Conservation (phyloP, 1,284 basidiomycete genomes). For the Heterobasidion parviporum region DNA sequence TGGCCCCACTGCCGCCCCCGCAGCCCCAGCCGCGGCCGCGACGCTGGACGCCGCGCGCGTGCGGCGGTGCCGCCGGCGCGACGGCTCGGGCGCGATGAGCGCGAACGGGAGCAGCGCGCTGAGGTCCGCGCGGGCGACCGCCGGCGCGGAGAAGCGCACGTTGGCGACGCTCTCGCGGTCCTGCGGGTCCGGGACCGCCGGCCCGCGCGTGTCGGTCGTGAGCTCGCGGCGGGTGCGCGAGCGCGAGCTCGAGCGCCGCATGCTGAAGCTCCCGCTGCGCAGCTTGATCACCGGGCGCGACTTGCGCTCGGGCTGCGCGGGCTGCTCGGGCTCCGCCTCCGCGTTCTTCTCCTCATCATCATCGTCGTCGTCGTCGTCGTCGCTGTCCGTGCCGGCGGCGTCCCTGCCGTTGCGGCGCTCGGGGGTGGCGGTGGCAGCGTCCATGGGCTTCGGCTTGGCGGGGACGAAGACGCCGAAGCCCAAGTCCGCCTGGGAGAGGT, state of each 20-base stretch:
- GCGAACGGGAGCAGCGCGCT: slow-evolving; percentile 61
- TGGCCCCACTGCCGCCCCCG: slow-evolving; percentile 15
- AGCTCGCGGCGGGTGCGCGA: slow-evolving; percentile 65
- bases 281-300: slow-evolving; percentile 72
- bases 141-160: slow-evolving; percentile 65
- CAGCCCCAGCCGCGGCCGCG: background rate
- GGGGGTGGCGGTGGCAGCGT: slow-evolving; percentile 9
- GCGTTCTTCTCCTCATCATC: slow-evolving; percentile 32
- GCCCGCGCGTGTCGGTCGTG: slow-evolving; percentile 43
- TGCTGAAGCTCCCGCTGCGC: slow-evolving; percentile 34
- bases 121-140: slow-evolving; percentile 50
- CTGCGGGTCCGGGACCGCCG: slow-evolving; percentile 38
- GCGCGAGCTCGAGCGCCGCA: slow-evolving; percentile 41
- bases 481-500: slow-evolving; percentile 53
- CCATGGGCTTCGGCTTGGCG: slow-evolving; percentile 14
- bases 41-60: too few relatives aligned
- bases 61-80: slow-evolving; percentile 14
- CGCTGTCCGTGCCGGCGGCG: slow-evolving; percentile 10
- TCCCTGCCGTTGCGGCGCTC: background rate
- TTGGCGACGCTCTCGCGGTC: slow-evolving; percentile 63
- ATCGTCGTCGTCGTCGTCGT: slow-evolving; percentile 18
- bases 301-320: background rate
- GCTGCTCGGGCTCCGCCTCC: slow-evolving; percentile 15
- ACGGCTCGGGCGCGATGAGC: slow-evolving; percentile 61
- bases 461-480: slow-evolving; percentile 69